Percentiles rank a stretch among this genome's conserved stretches.
Evolutionary conservation across 768 basidiomycete species (phyloP).

Genomic region (Calocera viscosa): DNA sequence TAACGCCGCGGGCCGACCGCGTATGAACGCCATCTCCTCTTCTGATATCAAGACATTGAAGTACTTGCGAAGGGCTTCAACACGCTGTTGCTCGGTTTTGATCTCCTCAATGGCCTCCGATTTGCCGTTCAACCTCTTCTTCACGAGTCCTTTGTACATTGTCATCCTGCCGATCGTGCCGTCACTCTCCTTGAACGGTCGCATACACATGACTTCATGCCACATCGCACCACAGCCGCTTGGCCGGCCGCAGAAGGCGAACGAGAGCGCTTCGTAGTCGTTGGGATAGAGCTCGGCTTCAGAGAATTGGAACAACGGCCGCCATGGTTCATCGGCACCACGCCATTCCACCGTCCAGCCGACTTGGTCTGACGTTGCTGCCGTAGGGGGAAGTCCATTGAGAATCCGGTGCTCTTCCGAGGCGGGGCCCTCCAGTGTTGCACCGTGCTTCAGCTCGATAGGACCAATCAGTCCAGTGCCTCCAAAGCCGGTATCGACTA

Average conservation of each 20-base stretch:
- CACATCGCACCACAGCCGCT: not conserved
- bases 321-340: not conserved
- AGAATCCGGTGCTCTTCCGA: not conserved
- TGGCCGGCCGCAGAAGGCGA: constrained; percentile 1
- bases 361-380: not conserved
- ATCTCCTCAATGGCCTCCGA: not conserved
- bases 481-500: constrained; percentile 4
- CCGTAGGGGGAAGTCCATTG: not conserved
- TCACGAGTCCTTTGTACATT: not conserved
- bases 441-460: constrained; percentile 4
- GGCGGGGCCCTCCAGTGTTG: not conserved
- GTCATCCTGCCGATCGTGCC: constrained; percentile 5
- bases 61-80: not conserved
- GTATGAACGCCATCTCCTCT: not conserved
- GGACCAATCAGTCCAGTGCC: not conserved
- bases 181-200: not conserved
- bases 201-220: not conserved
- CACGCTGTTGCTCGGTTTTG: not conserved
- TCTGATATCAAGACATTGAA: not conserved
- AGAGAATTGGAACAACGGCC: not conserved
- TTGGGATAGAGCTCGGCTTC: not conserved
- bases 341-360: constrained; percentile 6
- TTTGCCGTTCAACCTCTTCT: not conserved
- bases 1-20: not conserved
- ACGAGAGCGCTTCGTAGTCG: constrained; percentile 1